These are phyloP conservation scores for Xylaria hypoxylon DNA, from an alignment of 2,329 filamentous ascomycete genomes.

Conservation along the genomic window DNA sequence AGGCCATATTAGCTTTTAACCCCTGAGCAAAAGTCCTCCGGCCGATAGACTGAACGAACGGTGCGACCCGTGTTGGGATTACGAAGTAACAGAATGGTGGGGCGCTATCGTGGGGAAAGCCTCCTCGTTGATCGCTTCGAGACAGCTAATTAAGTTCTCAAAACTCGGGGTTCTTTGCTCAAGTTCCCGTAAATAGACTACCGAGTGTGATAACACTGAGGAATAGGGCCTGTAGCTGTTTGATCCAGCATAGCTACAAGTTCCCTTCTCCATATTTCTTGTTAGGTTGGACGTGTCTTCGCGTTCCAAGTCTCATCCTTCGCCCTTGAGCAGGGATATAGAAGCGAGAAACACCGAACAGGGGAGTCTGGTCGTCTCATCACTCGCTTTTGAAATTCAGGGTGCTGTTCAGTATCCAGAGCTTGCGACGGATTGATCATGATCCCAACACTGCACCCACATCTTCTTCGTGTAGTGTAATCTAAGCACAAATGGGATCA, in stretches of 20 bases:
- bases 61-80: slow-evolving; percentile 39
- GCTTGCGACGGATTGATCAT: slow-evolving; percentile 32
- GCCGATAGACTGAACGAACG: slow-evolving; percentile 25
- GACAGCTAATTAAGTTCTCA: slow-evolving; percentile 25
- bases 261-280: slow-evolving; percentile 45
- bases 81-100: slow-evolving; percentile 41
- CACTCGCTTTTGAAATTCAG: slow-evolving; percentile 40
- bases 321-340: slow-evolving; percentile 41
- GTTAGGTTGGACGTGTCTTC: slow-evolving; percentile 38
- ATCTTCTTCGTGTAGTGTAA: slow-evolving; percentile 13
- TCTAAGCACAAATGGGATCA: slow-evolving; percentile 23
- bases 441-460: slow-evolving; percentile 8
- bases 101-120: slow-evolving; percentile 41
- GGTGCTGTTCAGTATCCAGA: slow-evolving; percentile 20
- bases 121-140: slow-evolving; percentile 26
- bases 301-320: slow-evolving; percentile 45
- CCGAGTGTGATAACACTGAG: slow-evolving; percentile 23
- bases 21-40: slow-evolving; percentile 33
- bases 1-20: slow-evolving; percentile 41
- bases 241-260: slow-evolving; percentile 44
- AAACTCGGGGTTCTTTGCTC: slow-evolving; percentile 21
- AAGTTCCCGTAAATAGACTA: slow-evolving; percentile 31
- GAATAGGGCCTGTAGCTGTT: slow-evolving; percentile 37
- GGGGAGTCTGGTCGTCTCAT: slow-evolving; percentile 46
- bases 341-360: slow-evolving; percentile 42